These are phyloP conservation scores for Naematelia aurantialba DNA, from an alignment of 768 basidiomycete genomes.

Conservation along the genomic window DNA sequence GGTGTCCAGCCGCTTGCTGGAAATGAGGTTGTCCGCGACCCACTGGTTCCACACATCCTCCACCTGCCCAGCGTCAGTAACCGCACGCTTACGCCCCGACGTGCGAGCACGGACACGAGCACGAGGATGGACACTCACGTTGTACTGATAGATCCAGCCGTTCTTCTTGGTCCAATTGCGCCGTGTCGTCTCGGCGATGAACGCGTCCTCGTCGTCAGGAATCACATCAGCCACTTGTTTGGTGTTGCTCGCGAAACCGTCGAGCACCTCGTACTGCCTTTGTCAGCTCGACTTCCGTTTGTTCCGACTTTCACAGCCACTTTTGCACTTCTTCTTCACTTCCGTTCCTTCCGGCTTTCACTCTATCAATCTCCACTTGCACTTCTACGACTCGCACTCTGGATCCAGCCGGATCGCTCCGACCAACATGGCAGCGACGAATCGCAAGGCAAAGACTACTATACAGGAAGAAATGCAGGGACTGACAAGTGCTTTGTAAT, in stretches of 20 bases:
- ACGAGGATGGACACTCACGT: too few relatives aligned
- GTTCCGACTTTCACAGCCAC: too few relatives aligned
- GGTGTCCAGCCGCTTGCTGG: background rate
- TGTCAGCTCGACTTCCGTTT: background rate
- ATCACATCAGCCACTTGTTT: constrained; percentile 15
- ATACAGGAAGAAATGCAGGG: background rate
- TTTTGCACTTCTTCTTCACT: too few relatives aligned
- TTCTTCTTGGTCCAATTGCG: constrained; percentile 11
- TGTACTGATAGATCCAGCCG: constrained; percentile 24
- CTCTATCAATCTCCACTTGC: background rate
- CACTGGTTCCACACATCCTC: constrained; percentile 14
- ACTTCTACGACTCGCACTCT: background rate
- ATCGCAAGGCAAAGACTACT: background rate
- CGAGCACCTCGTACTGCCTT: constrained; percentile 15
- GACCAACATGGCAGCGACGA: background rate
- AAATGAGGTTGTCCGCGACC: background rate
- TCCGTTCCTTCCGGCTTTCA: too few relatives aligned
- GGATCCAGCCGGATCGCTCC: background rate
- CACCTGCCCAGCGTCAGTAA: constrained; percentile 1
- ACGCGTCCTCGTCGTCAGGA: constrained; percentile 10
- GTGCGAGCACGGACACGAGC: too few relatives aligned
- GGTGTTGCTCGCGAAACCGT: constrained; percentile 11
- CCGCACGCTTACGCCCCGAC: background rate
- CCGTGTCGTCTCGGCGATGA: constrained; percentile 13
- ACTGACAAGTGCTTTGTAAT: constrained; percentile 29